Percentiles rank a stretch among this genome's conserved stretches.
These are phyloP conservation scores for Corchorus olitorius DNA, from an alignment of 345 rosid genomes.

Conservation along the genomic window DNA sequence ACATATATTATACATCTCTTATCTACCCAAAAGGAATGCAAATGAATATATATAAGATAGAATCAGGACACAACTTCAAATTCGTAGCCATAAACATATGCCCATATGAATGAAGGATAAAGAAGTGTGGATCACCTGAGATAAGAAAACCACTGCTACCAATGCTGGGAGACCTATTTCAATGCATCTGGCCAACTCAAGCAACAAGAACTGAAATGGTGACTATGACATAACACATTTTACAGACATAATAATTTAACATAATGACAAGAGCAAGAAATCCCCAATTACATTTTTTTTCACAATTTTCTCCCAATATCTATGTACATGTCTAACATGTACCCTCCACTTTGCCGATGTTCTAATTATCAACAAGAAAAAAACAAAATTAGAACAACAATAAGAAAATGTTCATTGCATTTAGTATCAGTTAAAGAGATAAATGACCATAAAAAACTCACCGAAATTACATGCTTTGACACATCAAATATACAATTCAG, in stretches of 20 bases:
- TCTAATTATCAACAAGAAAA: background rate
- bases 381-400: background rate
- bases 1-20: background rate
- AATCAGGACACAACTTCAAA: background rate
- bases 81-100: background rate
- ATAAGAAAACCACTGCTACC: conserved; percentile 56
- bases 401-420: conserved; percentile 14
- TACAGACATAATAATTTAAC: background rate
- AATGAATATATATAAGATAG: background rate
- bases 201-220: conserved; percentile 18
- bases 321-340: background rate
- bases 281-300: background rate
- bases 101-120: conserved; percentile 1
- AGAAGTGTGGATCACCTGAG: conserved; percentile 61
- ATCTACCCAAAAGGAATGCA: background rate
- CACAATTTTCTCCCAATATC: background rate
- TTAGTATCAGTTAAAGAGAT: background rate
- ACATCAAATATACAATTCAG: background rate
- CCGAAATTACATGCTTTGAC: conserved; percentile 4
- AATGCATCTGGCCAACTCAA: conserved; percentile 72
- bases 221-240: conserved; percentile 3
- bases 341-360: background rate
- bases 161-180: conserved; percentile 89
- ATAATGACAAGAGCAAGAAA: background rate
- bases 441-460: background rate